Evolutionary conservation across 805 yeast species (phyloP).

Genomic region (Maudiozyma serrabonitensis): DNA sequence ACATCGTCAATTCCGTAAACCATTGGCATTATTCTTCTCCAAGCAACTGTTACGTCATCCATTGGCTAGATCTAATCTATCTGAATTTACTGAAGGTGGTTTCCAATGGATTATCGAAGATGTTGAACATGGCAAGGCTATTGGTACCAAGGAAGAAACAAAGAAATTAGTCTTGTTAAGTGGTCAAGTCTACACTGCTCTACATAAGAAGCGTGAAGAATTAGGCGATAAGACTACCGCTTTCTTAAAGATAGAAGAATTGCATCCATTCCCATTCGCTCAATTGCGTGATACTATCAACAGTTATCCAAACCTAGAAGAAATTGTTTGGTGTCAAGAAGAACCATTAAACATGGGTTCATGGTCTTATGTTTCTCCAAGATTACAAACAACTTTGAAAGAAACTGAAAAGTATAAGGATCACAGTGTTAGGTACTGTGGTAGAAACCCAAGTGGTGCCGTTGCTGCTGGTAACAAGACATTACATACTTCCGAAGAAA

Average conservation of each 20-base stretch:
- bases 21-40: conserved; percentile 80
- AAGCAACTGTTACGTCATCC: conserved; percentile 95
- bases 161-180: conserved; percentile 75
- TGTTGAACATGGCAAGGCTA: conserved; percentile 68
- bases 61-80: conserved; percentile 76
- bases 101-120: conserved; percentile 97
- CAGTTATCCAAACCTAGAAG: conserved; percentile 73
- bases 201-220: conserved; percentile 79
- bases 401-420: conserved; percentile 65
- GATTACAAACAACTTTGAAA: conserved; percentile 64
- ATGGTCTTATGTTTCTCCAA: conserved; percentile 72
- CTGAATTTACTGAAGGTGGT: conserved; percentile 83
- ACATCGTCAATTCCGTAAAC: conserved; percentile 97
- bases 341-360: conserved; percentile 98
- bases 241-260: conserved; percentile 79
- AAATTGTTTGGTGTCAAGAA: conserved; percentile 95
- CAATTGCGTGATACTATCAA: conserved; percentile 79
- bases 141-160: conserved; percentile 70
- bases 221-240: conserved; percentile 77
- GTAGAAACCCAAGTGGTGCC: conserved; percentile 96
- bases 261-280: conserved; percentile 98
- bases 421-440: conserved; percentile 68
- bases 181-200: conserved; percentile 93
- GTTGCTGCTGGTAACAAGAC: conserved; percentile 96
- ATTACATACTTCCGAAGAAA: conserved; percentile 82